Evolutionary conservation across 1,139 yeast species (phyloP), one percentile per base, ranked within the genome.

Genomic region (Blastobotrys elegans): DNA sequence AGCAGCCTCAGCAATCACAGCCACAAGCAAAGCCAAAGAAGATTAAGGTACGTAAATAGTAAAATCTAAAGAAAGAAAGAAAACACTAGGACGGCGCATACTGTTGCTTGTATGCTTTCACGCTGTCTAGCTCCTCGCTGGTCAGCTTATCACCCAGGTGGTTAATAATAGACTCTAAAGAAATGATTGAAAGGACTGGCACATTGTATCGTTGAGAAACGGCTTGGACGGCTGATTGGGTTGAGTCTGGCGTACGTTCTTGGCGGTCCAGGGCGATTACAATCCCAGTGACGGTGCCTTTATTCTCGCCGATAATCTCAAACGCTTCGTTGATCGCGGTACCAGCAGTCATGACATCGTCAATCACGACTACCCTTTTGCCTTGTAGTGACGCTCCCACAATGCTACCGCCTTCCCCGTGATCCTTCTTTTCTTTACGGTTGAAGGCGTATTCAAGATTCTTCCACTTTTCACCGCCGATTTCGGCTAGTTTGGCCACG

Each of bases 341-440:
- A 35, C 98, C 98, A 2, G 98, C 97, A 51, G 97, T 92, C 81
- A 92, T 90, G 44, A 92, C 97, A 62, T 92, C 98, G 67, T 92
- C 98, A 55, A 92, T 88, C 60, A 92, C 84, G 61, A 92, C 73
- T 30, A 89, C 79, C 53, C 75, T 76, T 67, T 89, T 84, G 48
- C 78, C 85, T 52, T 76, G 75, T 59, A 92, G 75, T 3, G 79
- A 68, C 40, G 87, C 80, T 30, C 98, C 98, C 35, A 92, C 98
- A 61, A 92, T 86, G 51, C 79, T 78, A 16, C 98, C 98, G 53
- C 98, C 98, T 72, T 92, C 98, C 47, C 98, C 98, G 66, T 92
- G 98, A 62, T 90, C 97, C 70, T 92, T 92, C 75, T 85, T 87
- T 69, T 92, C 98, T 58, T 44, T 31, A 26, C 75, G 64, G 62